phyloP scores from a whole-genome alignment of 192 early-diverging fungal genomes.

The Coemansia pectinata region DNA sequence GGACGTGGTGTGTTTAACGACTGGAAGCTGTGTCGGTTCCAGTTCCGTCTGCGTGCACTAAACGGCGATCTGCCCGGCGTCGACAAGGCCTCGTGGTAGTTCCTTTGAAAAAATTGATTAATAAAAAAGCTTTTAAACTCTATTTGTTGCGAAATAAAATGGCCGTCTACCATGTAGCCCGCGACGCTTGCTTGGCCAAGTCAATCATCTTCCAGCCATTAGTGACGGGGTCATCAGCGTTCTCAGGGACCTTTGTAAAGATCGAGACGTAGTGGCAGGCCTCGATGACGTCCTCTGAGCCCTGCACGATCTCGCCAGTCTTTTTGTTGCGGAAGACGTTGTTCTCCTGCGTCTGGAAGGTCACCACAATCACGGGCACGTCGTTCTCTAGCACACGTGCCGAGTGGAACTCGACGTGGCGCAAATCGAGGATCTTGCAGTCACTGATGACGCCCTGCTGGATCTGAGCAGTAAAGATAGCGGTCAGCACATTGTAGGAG shows the following conservation, averaged over 20 bases:
- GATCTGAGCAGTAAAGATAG: slow-evolving; percentile 79
- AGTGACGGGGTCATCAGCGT: slow-evolving; percentile 78
- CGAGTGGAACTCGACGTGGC: slow-evolving; percentile 86
- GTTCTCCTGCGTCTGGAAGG: slow-evolving; percentile 93
- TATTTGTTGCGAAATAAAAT: neutral
- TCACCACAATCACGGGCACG: slow-evolving; percentile 85
- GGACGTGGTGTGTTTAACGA: slow-evolving; percentile 75
- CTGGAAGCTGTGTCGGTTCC: slow-evolving; percentile 74
- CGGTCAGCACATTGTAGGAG: slow-evolving; percentile 80
- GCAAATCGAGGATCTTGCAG: slow-evolving; percentile 91
- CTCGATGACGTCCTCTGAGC: slow-evolving; percentile 88
- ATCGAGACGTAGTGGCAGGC: slow-evolving; percentile 84
- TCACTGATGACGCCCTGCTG: slow-evolving; percentile 89
- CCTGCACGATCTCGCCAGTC: slow-evolving; percentile 84
- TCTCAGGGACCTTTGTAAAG: slow-evolving; percentile 85
- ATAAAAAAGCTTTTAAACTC: slow-evolving; percentile 2
- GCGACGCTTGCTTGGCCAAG: slow-evolving; percentile 72
- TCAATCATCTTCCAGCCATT: slow-evolving; percentile 93
- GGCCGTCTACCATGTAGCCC: slow-evolving; percentile 46
- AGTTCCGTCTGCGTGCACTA: slow-evolving; percentile 78
- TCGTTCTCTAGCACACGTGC: slow-evolving; percentile 93
- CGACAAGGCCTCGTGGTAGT: slow-evolving; percentile 78
- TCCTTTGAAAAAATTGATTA: neutral
- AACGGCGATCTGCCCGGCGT: slow-evolving; percentile 80
- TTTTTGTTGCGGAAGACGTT: slow-evolving; percentile 85